phyloP scores from a whole-genome alignment of 2,329 filamentous ascomycete species.

The Pseudogymnoascus sp. region DNA sequence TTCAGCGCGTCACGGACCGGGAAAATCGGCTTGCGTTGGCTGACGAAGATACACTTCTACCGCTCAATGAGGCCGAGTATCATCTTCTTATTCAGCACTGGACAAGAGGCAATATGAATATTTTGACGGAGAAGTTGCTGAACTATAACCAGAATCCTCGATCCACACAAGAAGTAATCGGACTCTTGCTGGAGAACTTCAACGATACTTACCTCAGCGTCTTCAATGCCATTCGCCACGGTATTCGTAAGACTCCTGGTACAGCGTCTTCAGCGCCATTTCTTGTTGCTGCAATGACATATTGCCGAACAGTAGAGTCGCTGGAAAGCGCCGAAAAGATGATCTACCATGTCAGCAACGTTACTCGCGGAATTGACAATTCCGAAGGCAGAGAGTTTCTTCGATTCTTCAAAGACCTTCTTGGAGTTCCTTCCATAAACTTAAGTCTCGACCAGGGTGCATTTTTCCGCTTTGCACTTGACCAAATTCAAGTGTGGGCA shows the following conservation, averaged over 20 bases:
- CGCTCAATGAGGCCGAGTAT: conserved; percentile 41
- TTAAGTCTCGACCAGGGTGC: conserved; percentile 32
- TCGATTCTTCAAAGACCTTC: conserved; percentile 27
- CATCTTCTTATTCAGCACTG: conserved; percentile 40
- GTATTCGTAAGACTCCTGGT: conserved; percentile 21
- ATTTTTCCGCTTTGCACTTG: conserved; percentile 31
- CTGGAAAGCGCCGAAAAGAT: conserved; percentile 17
- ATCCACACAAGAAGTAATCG: conserved; percentile 50
- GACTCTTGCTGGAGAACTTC: conserved; percentile 46
- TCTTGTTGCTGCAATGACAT: conserved; percentile 25
- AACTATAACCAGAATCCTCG: conserved; percentile 49
- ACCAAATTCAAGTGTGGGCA: conserved; percentile 41
- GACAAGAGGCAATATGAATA: conserved; percentile 34
- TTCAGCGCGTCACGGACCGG: conserved; percentile 32
- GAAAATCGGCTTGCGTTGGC: conserved; percentile 34
- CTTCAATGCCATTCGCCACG: conserved; percentile 31
- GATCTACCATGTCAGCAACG: conserved; percentile 20
- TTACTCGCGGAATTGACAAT: conserved; percentile 22
- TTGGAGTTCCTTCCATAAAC: conserved; percentile 14
- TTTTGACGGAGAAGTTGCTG: conserved; percentile 62
- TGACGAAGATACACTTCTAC: conserved; percentile 31
- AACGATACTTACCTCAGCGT: conserved; percentile 39
- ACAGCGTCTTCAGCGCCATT: conserved; percentile 20
- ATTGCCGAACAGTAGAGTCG: conserved; percentile 25
- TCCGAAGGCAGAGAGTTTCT: conserved; percentile 26